Conservation (phyloP, 257 asterid genomes). For the Solanum medicagineum region DNA sequence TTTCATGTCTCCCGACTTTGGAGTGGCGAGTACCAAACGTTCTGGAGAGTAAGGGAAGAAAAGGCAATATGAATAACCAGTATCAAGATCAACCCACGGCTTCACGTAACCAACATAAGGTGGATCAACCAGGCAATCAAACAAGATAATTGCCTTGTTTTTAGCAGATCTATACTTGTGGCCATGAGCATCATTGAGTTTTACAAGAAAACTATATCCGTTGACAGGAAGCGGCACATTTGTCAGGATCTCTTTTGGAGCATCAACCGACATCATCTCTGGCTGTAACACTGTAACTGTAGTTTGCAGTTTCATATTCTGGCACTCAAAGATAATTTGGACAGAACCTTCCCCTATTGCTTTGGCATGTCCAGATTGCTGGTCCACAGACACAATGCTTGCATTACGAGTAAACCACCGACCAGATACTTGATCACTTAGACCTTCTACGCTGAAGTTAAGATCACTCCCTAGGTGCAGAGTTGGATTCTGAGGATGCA, state of each 20-base stretch:
- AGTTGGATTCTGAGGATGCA: slow-evolving; percentile 62
- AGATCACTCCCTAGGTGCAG: slow-evolving; percentile 48
- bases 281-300: slow-evolving; percentile 52
- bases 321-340: slow-evolving; percentile 30
- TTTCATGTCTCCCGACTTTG: slow-evolving; percentile 15
- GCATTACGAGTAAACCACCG: slow-evolving; percentile 64
- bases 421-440: slow-evolving; percentile 37
- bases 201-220: slow-evolving; percentile 63
- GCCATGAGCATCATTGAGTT: slow-evolving; percentile 17
- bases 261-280: slow-evolving; percentile 31
- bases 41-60: slow-evolving; percentile 78
- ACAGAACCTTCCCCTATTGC: slow-evolving; percentile 62
- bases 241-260: slow-evolving; percentile 58
- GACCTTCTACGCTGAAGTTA: slow-evolving; percentile 46
- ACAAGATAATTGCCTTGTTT: slow-evolving; percentile 7
- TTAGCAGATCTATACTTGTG: slow-evolving; percentile 12
- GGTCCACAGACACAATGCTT: slow-evolving; percentile 41
- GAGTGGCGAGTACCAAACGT: slow-evolving; percentile 29
- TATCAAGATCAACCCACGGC: slow-evolving; percentile 57
- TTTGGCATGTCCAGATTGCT: slow-evolving; percentile 62
- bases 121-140: slow-evolving; percentile 62
- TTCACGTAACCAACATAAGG: slow-evolving; percentile 48
- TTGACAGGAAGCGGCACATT: slow-evolving; percentile 58
- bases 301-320: slow-evolving; percentile 44
- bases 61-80: slow-evolving; percentile 41